Evolutionary conservation across 2,329 filamentous ascomycete species (phyloP), one percentile per base, ranked within the genome.

Genomic region (Beauveria caledonica): DNA sequence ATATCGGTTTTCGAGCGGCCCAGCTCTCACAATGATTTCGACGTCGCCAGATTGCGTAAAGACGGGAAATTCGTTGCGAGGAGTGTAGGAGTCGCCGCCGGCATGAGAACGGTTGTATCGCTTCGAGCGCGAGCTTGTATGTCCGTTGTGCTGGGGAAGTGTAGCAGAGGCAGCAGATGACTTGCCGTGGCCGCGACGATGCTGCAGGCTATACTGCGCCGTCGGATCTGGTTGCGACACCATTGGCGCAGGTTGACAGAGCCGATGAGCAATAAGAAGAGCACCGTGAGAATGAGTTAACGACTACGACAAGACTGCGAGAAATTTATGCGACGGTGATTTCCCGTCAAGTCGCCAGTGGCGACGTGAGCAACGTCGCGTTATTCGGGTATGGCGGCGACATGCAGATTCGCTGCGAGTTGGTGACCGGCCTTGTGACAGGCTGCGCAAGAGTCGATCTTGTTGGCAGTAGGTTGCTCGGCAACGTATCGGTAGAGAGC

Each of bases 41-140:
- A 97, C 91, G 74, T 97, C 92, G 69, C 93, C 93, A 42, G 89
- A 93, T 68, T 92, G 87, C 54, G 86, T 86, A 74, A 97, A 97
- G 70, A 95, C 78, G 23, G 93, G 93, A 67, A 97, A 97, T 72
- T 97, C 92, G 71, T 97, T 97, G 70, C 89, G 88, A 46, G 89
- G 83, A 25, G 85, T 76, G 69, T 87, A 86, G 19, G 84, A 82
- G 39, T 80, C 77, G 63, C 87, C 87, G 61, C 90, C 90, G 68
- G 88, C 85, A 70, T 94, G 89, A 52, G 90, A 94, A 64, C 90
- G 87, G 71, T 88, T 87, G 69, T 92, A 89, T 66, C 90, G 86
- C 73, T 89, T 88, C 44, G 74, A 73, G 64, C 86, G 80, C 27
- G 79, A 80, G 70, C 85, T 79, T 13, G 73, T 70, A 48, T 72